These are phyloP conservation scores for Syzygium syzygioides DNA, from an alignment of 441 rosid genomes.

Conservation along the genomic window DNA sequence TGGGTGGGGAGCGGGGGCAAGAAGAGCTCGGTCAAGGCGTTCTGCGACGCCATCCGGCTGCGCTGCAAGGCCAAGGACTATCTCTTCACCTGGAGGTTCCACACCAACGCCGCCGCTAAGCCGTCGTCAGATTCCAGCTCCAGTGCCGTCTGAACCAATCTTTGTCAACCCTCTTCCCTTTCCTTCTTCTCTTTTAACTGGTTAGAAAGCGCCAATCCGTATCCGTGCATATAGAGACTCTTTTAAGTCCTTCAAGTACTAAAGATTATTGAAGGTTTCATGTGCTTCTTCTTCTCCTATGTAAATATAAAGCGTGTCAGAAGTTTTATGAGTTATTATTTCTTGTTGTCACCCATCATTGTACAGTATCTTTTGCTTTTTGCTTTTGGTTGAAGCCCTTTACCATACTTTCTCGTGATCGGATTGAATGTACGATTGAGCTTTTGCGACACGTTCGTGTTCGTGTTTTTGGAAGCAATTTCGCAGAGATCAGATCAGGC, in stretches of 20 bases:
- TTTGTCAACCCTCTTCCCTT: background rate
- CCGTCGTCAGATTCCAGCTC: conserved; percentile 24
- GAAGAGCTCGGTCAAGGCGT: conserved; percentile 40
- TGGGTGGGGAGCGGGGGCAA: conserved; percentile 53
- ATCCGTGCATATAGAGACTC: background rate
- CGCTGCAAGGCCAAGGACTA: conserved; percentile 64
- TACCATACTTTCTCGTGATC: background rate
- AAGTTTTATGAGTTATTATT: background rate
- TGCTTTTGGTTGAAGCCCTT: background rate
- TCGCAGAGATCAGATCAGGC: background rate
- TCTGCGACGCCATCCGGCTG: conserved; percentile 63
- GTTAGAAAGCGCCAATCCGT: background rate
- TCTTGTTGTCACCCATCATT: too few relatives aligned
- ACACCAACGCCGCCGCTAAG: conserved; percentile 19
- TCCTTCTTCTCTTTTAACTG: background rate
- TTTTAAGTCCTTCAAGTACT: background rate
- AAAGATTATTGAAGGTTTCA: background rate
- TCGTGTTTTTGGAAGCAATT: background rate
- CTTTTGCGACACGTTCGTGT: background rate
- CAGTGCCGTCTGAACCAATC: conserved; percentile 1
- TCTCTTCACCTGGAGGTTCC: conserved; percentile 72
- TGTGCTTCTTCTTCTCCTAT: background rate
- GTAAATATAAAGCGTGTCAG: background rate
- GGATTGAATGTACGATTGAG: background rate
- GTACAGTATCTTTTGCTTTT: background rate